Evolutionary conservation across 2,329 filamentous ascomycete genomes (phyloP), one percentile per base, ranked within the genome.

Genomic region (Fusarium nelsonii): DNA sequence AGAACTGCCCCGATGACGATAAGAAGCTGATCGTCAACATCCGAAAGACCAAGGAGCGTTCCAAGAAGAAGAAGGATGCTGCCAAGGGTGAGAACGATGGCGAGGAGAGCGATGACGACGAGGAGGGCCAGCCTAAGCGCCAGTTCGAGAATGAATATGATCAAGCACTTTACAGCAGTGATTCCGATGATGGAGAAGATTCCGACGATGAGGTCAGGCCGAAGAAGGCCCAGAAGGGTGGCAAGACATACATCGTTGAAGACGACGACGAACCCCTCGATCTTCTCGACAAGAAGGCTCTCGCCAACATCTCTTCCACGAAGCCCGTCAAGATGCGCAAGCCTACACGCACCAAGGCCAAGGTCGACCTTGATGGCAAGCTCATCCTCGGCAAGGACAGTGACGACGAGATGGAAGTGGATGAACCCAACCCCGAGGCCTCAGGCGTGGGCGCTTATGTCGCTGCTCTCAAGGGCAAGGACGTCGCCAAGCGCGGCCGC

Each of bases 241-340:
- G 87, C 74, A 90, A 89, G 74, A 88, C 91, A 2, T 99, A 96
- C 80, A 98, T 99, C 73, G 88, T 97, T 64, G 95, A 98, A 82
- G 92, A 97, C 65, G 93, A 97, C 60, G 92, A 97, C 73, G 96
- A 98, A 78, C 96, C 96, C 2, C 90, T 99, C 41, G 96, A 99
- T 82, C 87, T 99, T 45, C 88, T 99, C 16, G 95, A 96, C 75
- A 92, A 93, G 65, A 91, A 91, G 77, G 93, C 94, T 10, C 87
- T 99, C 41, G 95, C 93, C 55, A 96, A 93, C 78, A 97, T 99
- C 75, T 97, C 94, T 4, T 93, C 92, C 7, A 97, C 93, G 12
- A 95, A 94, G 79, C 95, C 94, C 5, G 81, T 87, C 57, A 90
- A 89, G 77, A 80, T 86, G 71, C 87, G 87, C 77, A 84, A 85